Base-by-base conservation (phyloP, 345 rosid genomes). In the Salix viminalis region DNA sequence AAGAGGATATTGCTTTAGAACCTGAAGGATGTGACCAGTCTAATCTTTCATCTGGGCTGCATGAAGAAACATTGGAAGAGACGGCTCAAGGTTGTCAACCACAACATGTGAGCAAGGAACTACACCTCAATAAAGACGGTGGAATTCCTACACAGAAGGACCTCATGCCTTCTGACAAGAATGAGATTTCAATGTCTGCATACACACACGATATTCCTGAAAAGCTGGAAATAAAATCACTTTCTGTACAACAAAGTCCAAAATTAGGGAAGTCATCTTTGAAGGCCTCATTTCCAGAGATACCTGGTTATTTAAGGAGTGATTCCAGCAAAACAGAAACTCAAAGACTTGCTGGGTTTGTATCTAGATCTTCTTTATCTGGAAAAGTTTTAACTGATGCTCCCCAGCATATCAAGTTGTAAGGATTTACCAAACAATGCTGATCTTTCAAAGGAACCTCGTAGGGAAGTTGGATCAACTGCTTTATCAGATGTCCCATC, bases 1-100 rank as follows among this genome's bases (percentile, higher is more conserved):
- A 77, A 80, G 95, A 87, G 80, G 91, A 86, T 79, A 72, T 70
- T 34, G 56, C 78, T n/a, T 80, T 82, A 69, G 75, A 79, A 75
- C 72, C 80, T 26, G 32, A 54, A 70, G 86, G 75, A 67, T 56
- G 36, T 76, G 81, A 74, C 67, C 74, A 70, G 23, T 76, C 87
- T 70, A 82, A 61, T 70, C 77, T 79, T 81, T 75, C 84, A 42
- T 81, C 81, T 70, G 82, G 83, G 76, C 62, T 69, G 65, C 84
- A 62, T 66, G 84, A 79, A 69, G 76, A 75, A 70, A 82, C 72
- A 76, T 73, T 68, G 24, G 79, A 75, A 71, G 79, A 77, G 52
- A 76, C 39, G 16, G 69, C 69, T 70, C 62, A 41, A 15, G 79
- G 67, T 77, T 23, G 28, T 73, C 83, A 71, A 67, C 44, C 50